These are phyloP conservation scores for Brachypodium distachyon DNA, from an alignment of 202 grass and related monocot genomes.

Conservation along the genomic window DNA sequence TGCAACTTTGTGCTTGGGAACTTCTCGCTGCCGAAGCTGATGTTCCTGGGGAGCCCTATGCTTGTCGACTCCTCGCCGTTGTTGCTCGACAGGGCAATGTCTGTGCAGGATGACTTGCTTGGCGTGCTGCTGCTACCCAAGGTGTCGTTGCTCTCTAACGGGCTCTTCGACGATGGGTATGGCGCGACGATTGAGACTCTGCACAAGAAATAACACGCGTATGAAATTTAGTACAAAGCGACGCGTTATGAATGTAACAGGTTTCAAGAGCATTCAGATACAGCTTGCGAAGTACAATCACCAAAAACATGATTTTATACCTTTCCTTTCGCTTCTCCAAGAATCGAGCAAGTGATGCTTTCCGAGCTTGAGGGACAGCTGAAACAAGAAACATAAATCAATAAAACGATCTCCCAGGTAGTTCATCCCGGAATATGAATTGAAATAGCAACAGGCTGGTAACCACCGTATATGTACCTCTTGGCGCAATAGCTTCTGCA, in stretches of 20 bases:
- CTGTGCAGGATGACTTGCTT: constrained; percentile 33
- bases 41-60: constrained; percentile 37
- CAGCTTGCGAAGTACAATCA: neutral
- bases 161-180: constrained; percentile 41
- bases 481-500: constrained; percentile 28
- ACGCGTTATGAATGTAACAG: neutral
- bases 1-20: constrained; percentile 39
- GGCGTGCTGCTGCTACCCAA: constrained; percentile 20
- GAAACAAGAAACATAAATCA: constrained; percentile 13
- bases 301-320: constrained; percentile 10
- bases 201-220: neutral
- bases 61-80: constrained; percentile 28
- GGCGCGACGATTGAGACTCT: constrained; percentile 42
- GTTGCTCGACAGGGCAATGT: constrained; percentile 16
- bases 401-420: neutral
- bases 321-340: constrained; percentile 72
- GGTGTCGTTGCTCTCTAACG: constrained; percentile 32
- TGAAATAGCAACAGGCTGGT: neutral
- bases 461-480: constrained; percentile 40
- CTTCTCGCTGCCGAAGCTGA: constrained; percentile 37
- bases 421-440: neutral
- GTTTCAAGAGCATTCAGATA: neutral
- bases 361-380: constrained; percentile 82
- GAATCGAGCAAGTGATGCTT: constrained; percentile 68
- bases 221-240: neutral